These are phyloP conservation scores for Phytophthora pseudosyringae DNA, from an alignment of 352 stramenopile genomes.

Conservation along the genomic window DNA sequence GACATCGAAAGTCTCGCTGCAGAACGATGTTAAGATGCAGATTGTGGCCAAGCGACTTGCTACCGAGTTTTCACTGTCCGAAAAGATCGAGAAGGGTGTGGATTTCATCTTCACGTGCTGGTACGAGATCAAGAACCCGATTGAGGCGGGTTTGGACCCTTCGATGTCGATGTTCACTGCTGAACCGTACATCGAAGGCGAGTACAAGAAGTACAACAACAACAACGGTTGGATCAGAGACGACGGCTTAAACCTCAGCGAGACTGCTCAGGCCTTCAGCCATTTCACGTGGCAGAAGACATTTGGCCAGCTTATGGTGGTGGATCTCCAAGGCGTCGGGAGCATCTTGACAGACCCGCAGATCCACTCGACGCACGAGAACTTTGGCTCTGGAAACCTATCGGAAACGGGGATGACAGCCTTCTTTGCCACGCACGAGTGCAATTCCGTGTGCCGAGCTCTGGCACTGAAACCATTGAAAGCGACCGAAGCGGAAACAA, in stretches of 20 bases:
- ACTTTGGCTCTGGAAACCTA: conserved; percentile 40
- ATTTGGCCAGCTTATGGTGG: conserved; percentile 43
- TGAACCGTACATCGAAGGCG: conserved; percentile 43
- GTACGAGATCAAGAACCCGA: conserved; percentile 45
- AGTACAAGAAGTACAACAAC: conserved; percentile 63
- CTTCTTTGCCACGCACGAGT: conserved; percentile 49
- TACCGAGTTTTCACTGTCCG: conserved; percentile 36
- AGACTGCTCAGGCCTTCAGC: conserved; percentile 48
- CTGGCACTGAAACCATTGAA: conserved; percentile 21
- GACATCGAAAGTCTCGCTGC: neutral
- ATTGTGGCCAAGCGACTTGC: conserved; percentile 47
- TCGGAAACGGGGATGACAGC: conserved; percentile 33
- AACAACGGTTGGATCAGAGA: conserved; percentile 44
- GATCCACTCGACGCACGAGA: conserved; percentile 41
- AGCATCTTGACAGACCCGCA: conserved; percentile 54
- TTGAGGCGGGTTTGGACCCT: conserved; percentile 4
- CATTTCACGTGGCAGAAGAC: conserved; percentile 53
- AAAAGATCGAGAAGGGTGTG: conserved; percentile 33
- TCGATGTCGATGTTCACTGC: conserved; percentile 43
- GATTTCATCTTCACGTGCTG: conserved; percentile 55
- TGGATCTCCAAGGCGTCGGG: conserved; percentile 49
- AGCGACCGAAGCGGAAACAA: too few relatives aligned
- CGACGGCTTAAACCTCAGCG: conserved; percentile 7
- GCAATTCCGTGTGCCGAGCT: conserved; percentile 38
- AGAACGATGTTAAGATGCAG: conserved; percentile 48